Evolutionary conservation across 2,329 filamentous ascomycete species (phyloP).

Genomic region (Calonectria pteridis): DNA sequence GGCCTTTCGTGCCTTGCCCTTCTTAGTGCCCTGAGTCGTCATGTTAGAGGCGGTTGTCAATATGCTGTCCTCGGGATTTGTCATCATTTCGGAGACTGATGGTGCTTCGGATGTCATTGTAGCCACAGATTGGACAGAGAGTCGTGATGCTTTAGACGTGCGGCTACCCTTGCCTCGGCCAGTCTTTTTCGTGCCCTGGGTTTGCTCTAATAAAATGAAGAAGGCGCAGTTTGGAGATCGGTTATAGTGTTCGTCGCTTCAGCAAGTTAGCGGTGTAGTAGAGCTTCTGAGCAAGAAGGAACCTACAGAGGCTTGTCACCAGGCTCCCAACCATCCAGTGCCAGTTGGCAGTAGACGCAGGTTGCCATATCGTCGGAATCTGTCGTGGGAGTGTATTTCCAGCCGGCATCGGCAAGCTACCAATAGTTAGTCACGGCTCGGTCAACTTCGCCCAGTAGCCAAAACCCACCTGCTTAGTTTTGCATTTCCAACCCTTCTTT

Average conservation of each 20-base stretch:
- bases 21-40: slow-evolving; percentile 71
- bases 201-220: slow-evolving; percentile 76
- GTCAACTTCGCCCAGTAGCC: neutral
- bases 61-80: slow-evolving; percentile 69
- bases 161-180: slow-evolving; percentile 65
- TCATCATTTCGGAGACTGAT: slow-evolving; percentile 61
- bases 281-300: slow-evolving; percentile 7
- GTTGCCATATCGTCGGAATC: slow-evolving; percentile 91
- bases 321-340: slow-evolving; percentile 94
- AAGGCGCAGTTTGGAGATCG: slow-evolving; percentile 86
- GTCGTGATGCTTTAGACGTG: slow-evolving; percentile 77
- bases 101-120: slow-evolving; percentile 63
- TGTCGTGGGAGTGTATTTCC: slow-evolving; percentile 89
- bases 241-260: slow-evolving; percentile 85
- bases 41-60: slow-evolving; percentile 70
- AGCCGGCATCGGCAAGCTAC: slow-evolving; percentile 90
- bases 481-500: slow-evolving; percentile 91
- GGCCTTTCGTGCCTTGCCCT: slow-evolving; percentile 68
- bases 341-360: slow-evolving; percentile 90
- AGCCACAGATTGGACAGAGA: slow-evolving; percentile 69
- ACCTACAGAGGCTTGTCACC: slow-evolving; percentile 88
- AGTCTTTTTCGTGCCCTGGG: slow-evolving; percentile 67
- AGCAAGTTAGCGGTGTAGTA: slow-evolving; percentile 38
- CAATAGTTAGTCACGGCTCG: neutral
- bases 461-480: slow-evolving; percentile 80